phyloP scores from a whole-genome alignment of 768 basidiomycete species.

The Auricularia heimuer region DNA sequence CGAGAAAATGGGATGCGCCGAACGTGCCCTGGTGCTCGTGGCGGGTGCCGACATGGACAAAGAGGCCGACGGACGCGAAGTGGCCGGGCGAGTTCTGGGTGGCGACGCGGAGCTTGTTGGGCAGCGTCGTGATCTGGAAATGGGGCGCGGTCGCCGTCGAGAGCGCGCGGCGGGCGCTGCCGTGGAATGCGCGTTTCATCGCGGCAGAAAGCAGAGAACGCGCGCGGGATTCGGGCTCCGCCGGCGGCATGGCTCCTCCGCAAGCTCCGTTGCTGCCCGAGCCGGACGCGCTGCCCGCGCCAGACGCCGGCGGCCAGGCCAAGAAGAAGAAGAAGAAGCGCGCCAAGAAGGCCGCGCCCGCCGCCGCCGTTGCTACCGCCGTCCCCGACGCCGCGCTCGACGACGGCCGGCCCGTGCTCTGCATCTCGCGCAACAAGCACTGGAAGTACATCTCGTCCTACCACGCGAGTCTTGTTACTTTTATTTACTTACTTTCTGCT shows the following conservation, averaged over 20 bases:
- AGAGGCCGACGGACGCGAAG: constrained; percentile 89
- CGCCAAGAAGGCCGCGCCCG: constrained; percentile 43
- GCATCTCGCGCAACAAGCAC: constrained; percentile 88
- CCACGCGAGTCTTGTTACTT: constrained; percentile 46
- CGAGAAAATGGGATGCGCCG: constrained; percentile 87
- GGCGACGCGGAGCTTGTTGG: constrained; percentile 86
- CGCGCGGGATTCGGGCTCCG: background rate
- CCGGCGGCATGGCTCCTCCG: background rate
- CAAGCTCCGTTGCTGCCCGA: background rate
- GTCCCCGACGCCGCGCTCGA: constrained; percentile 30
- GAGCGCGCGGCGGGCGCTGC: background rate
- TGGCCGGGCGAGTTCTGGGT: constrained; percentile 88
- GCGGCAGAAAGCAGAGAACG: background rate
- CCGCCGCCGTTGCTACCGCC: constrained; percentile 18
- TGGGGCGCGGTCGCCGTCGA: background rate
- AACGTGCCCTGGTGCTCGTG: constrained; percentile 67
- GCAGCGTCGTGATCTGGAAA: constrained; percentile 67
- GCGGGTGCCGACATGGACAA: constrained; percentile 86
- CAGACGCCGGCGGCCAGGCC: background rate
- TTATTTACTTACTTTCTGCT: constrained; percentile 1
- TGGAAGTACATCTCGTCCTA: constrained; percentile 91
- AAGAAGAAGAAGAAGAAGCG: constrained; percentile 44
- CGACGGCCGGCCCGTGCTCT: constrained; percentile 54
- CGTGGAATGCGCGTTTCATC: background rate
- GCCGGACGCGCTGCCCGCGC: background rate